Conservation (phyloP, 2,329 filamentous ascomycete genomes). For the Colletotrichum shisoi region DNA sequence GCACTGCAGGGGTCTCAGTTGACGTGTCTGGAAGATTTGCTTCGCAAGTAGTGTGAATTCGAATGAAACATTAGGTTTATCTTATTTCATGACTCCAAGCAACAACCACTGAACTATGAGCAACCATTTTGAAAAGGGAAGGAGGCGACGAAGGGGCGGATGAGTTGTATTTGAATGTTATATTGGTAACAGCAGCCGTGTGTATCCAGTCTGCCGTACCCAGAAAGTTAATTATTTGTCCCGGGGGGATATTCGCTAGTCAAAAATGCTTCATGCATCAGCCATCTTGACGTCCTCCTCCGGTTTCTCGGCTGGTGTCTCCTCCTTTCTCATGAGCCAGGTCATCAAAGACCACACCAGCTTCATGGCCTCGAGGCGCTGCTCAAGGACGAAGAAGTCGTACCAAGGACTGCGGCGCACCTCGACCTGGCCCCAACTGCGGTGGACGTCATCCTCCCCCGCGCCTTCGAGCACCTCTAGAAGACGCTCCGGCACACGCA, state of each 20-base stretch:
- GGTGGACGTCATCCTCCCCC: slow-evolving; percentile 46
- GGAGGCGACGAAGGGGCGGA: background rate
- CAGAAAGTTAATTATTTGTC: background rate
- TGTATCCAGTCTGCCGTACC: slow-evolving; percentile 1
- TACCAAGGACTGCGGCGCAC: slow-evolving; percentile 68
- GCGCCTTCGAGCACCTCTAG: slow-evolving; percentile 62
- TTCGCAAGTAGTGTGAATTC: background rate
- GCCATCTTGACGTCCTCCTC: slow-evolving; percentile 44
- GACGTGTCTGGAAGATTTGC: no score
- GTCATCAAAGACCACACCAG: slow-evolving; percentile 67
- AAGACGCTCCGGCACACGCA: slow-evolving; percentile 64
- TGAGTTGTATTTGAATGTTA: background rate
- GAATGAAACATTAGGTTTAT: no score
- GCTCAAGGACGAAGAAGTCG: slow-evolving; percentile 64
- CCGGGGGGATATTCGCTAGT: background rate
- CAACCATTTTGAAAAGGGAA: background rate
- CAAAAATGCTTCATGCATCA: slow-evolving; percentile 41
- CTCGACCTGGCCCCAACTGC: slow-evolving; percentile 62
- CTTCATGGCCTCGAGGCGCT: slow-evolving; percentile 65
- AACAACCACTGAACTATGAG: background rate
- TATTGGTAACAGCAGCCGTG: background rate
- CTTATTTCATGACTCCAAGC: background rate
- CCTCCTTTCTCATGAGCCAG: slow-evolving; percentile 63
- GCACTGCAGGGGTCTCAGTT: background rate
- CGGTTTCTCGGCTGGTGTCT: slow-evolving; percentile 42